Evolutionary conservation across 805 yeast species (phyloP).

Genomic region (Candida broadrunensis): DNA sequence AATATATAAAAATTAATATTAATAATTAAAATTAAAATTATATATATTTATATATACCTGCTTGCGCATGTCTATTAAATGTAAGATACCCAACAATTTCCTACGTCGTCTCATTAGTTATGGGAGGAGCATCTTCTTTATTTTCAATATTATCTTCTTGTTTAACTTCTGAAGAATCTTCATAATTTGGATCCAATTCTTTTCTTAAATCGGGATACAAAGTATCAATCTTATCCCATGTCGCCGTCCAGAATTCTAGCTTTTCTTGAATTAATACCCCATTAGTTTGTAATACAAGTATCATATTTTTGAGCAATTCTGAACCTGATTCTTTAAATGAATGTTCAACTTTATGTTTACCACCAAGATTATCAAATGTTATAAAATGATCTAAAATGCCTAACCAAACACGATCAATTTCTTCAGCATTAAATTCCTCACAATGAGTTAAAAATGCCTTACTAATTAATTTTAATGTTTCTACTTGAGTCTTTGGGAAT

Average conservation of each 20-base stretch:
- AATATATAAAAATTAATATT: no score
- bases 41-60: no score
- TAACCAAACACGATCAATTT: conserved; percentile 29
- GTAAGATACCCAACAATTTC: no score
- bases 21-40: no score
- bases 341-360: conserved; percentile 12
- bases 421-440: conserved; percentile 20
- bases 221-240: conserved; percentile 30
- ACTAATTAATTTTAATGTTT: conserved; percentile 64
- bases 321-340: conserved; percentile 28
- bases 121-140: conserved; percentile 1
- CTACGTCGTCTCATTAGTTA: no score
- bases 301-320: conserved; percentile 41
- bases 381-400: conserved; percentile 30
- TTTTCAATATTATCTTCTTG: conserved; percentile 1
- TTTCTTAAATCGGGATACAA: conserved; percentile 26
- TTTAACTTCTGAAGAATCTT: neutral
- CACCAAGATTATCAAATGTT: conserved; percentile 21
- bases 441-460: conserved; percentile 44
- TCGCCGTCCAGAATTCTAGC: conserved; percentile 24
- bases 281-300: conserved; percentile 32
- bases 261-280: conserved; percentile 19
- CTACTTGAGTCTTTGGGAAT: conserved; percentile 63
- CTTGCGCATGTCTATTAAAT: no score
- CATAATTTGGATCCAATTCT: conserved; percentile 15